Conservation (phyloP, 306 rosid species). For the Malus orientalis region DNA sequence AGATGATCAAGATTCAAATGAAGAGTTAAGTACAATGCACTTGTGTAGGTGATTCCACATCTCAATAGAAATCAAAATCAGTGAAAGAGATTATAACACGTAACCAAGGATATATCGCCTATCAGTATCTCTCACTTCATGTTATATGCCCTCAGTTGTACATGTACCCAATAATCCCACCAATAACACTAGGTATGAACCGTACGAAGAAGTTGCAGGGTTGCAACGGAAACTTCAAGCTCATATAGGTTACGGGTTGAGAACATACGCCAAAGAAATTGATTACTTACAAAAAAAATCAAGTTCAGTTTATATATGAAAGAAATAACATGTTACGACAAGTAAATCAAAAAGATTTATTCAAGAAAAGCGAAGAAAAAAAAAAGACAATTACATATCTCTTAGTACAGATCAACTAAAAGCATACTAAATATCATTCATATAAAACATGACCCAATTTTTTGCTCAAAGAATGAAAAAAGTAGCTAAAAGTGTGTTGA, state of each 20-base stretch:
- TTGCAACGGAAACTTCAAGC: not conserved
- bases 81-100: not conserved
- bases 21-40: no score
- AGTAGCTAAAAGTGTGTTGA: slow-evolving; percentile 8
- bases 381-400: not conserved
- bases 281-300: slow-evolving; percentile 4
- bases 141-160: no score
- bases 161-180: no score
- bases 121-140: no score
- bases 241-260: not conserved
- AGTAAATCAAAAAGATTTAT: slow-evolving; percentile 1
- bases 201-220: not conserved
- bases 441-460: slow-evolving; percentile 15
- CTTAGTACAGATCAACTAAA: slow-evolving; percentile 11
- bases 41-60: no score
- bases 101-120: no score
- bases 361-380: not conserved
- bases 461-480: slow-evolving; percentile 1
- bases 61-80: no score
- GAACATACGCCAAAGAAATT: not conserved
- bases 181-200: no score
- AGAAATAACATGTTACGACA: slow-evolving; percentile 15
- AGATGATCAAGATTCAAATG: no score
- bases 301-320: slow-evolving; percentile 7
- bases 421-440: slow-evolving; percentile 21